A percentile compares a stretch with the other conserved stretches of the same genome.
These are phyloP conservation scores for Novymonas esmeraldas DNA, from an alignment of 208 protist species.

Conservation along the genomic window DNA sequence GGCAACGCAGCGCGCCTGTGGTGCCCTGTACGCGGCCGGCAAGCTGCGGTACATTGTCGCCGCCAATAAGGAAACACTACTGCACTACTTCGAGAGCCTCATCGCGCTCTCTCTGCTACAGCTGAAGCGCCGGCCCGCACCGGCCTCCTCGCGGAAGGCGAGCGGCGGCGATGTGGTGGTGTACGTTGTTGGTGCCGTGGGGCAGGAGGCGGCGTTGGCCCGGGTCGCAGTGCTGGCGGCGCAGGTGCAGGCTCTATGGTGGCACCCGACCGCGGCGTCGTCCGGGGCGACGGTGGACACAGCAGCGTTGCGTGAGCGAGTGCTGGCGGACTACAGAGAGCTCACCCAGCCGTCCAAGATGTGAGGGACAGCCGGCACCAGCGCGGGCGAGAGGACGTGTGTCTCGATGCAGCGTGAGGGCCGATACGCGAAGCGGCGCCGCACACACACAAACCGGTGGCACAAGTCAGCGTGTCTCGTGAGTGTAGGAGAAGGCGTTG, in stretches of 20 bases:
- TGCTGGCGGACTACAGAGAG: slow-evolving; percentile 28
- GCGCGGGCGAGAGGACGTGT: background rate
- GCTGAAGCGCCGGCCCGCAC: slow-evolving; percentile 6
- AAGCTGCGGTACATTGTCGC: slow-evolving; percentile 39
- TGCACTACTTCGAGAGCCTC: slow-evolving; percentile 43
- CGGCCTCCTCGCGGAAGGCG: slow-evolving; percentile 1
- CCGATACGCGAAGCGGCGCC: too few species aligned
- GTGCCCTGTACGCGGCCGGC: slow-evolving; percentile 24
- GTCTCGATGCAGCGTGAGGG: too few species aligned
- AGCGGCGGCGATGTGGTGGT: slow-evolving; percentile 7
- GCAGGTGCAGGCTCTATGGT: slow-evolving; percentile 35
- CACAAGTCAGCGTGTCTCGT: too few species aligned
- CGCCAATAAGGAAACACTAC: slow-evolving; percentile 52
- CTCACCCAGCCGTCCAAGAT: slow-evolving; percentile 29
- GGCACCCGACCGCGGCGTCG: slow-evolving; percentile 22
- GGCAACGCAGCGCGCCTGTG: slow-evolving; percentile 23
- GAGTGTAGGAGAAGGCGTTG: too few species aligned
- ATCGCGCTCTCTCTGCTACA: slow-evolving; percentile 27
- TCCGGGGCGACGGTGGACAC: slow-evolving; percentile 5
- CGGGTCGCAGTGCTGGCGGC: slow-evolving; percentile 24
- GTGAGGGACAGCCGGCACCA: too few species aligned
- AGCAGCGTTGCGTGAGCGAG: slow-evolving; percentile 15
- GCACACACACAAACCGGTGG: too few species aligned
- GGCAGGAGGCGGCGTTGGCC: slow-evolving; percentile 20
- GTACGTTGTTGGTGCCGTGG: slow-evolving; percentile 16